Evolutionary conservation across 2,329 filamentous ascomycete species (phyloP), one percentile per base, ranked within the genome.

Genomic region (Fusarium liriodendri): DNA sequence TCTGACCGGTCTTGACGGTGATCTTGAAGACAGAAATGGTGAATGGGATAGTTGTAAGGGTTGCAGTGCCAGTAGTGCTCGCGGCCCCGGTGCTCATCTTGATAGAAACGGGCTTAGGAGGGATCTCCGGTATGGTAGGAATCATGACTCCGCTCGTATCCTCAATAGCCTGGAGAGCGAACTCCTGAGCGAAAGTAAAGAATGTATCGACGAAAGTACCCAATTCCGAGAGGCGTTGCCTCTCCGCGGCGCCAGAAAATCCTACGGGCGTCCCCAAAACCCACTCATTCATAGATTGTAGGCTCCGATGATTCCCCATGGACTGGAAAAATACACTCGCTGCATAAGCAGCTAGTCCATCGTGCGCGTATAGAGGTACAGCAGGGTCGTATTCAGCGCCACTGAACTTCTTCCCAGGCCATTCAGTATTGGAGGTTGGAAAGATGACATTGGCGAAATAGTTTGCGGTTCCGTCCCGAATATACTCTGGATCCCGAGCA

Each of bases 391-490:
- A 74, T 6, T 54, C 25, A n/a, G 25, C 25, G 10, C 47, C 47
- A 13, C 47, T 54, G 32, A 65, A 70, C 6, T 59, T n/a, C 5
- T 55, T 35, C 3, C 61, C 64, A 8, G 64, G 62, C 72, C 71
- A 74, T 58, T 72, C 72, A 0, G 18, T 20, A 6, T 75, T 74
- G 22, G 54, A 50, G 9, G 22, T 7, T 6, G 69, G 66, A 27
- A 67, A 74, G 32, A 72, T 66, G 7, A 70, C 40, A 25, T 74
- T 75, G 37, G 69, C 67, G 11, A 74, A 68, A 40, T 75, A 74
- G 27, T 72, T 70, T 20, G 72, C 71, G 6, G 71, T 70, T n/a
- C 66, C 71, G 2, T 72, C 69, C 6, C 22, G 14, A 5, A 72
- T 40, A 50, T 66, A 75, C 4, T 25, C 13, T 2, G 70, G 67